Evolutionary conservation across 805 yeast species (phyloP).

Genomic region (Deakozyma indianensis): DNA sequence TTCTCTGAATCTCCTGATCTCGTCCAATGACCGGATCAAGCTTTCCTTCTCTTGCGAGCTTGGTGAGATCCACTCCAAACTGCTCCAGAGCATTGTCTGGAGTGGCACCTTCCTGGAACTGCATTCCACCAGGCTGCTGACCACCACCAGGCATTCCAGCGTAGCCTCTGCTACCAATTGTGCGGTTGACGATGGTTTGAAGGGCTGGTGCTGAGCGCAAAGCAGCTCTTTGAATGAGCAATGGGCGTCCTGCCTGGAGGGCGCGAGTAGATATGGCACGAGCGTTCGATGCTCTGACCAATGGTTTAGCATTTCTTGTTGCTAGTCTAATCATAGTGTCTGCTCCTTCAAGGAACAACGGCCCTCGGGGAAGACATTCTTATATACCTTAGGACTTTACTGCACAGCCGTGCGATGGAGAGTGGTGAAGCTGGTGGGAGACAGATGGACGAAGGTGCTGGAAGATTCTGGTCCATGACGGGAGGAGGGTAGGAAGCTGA

Average conservation of each 20-base stretch:
- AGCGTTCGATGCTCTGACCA: neutral
- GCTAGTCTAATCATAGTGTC: neutral
- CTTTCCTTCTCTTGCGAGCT: slow-evolving; percentile 76
- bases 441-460: neutral
- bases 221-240: neutral
- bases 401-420: neutral
- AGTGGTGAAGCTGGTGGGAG: neutral
- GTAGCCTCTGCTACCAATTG: neutral
- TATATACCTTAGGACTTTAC: neutral
- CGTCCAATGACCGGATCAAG: slow-evolving; percentile 95
- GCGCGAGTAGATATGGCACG: neutral
- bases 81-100: slow-evolving; percentile 62
- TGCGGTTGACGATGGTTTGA: neutral
- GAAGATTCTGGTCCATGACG: neutral
- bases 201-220: neutral
- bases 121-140: neutral
- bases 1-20: slow-evolving; percentile 87
- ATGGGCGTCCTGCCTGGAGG: neutral
- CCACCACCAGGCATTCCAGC: neutral
- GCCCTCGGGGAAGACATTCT: too few species aligned
- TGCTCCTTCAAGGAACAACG: too few species aligned
- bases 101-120: slow-evolving; percentile 27
- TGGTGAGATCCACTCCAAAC: slow-evolving; percentile 76
- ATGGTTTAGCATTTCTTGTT: neutral
- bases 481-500: too few species aligned